phyloP scores from a whole-genome alignment of 306 rosid species.

The Neltuma alba region DNA sequence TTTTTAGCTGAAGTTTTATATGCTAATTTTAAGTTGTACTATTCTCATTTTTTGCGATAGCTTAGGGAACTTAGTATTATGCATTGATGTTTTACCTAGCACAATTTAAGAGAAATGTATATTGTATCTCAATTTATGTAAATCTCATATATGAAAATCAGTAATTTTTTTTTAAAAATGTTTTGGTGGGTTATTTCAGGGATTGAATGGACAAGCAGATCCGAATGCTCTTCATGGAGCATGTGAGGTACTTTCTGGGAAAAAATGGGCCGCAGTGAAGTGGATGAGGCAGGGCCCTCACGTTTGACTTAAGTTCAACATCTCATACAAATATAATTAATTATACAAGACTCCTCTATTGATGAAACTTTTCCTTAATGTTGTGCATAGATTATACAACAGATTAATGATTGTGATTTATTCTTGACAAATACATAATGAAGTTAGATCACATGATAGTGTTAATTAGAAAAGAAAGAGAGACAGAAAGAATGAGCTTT shows the following conservation, averaged over 20 bases:
- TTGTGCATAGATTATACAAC: too few relatives aligned
- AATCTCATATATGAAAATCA: background rate
- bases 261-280: conserved; percentile 54
- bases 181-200: conserved; percentile 39
- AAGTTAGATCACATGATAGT: background rate
- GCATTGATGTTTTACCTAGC: background rate
- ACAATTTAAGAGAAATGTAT: background rate
- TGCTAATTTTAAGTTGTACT: background rate
- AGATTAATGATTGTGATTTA: background rate
- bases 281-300: conserved; percentile 50
- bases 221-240: conserved; percentile 50
- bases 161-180: background rate
- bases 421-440: too few relatives aligned
- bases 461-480: background rate
- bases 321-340: background rate
- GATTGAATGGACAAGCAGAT: conserved; percentile 51
- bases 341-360: background rate
- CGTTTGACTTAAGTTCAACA: background rate
- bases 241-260: conserved; percentile 51
- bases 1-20: background rate
- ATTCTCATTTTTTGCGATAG: background rate
- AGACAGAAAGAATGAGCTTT: background rate
- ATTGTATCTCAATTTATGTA: background rate
- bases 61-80: background rate
- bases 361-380: too few relatives aligned